Evolutionary conservation across 768 basidiomycete genomes (phyloP).

Genomic region (Psilocybe subaeruginosa): DNA sequence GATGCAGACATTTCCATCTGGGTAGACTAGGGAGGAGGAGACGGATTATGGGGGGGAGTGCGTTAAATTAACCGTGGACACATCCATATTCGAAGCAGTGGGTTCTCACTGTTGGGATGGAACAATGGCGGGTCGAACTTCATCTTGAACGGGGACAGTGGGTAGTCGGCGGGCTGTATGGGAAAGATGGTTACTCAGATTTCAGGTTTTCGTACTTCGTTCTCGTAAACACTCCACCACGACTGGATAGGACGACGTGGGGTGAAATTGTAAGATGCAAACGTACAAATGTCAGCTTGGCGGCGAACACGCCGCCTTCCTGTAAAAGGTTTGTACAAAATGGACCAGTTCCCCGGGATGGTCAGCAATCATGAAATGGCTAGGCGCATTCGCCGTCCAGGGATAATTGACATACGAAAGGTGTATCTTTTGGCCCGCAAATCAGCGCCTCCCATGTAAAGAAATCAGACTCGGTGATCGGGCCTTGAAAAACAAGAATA

Average conservation of each 20-base stretch:
- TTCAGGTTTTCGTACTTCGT: neutral
- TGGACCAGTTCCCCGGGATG: neutral
- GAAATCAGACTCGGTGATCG: constrained; percentile 90
- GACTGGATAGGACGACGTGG: neutral
- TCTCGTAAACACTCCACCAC: neutral
- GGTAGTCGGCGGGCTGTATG: constrained; percentile 86
- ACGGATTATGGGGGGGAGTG: neutral
- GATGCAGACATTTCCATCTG: constrained; percentile 97
- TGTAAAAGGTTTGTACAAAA: constrained; percentile 27
- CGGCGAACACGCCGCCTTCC: constrained; percentile 96
- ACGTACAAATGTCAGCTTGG: constrained; percentile 90
- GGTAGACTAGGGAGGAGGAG: constrained; percentile 67
- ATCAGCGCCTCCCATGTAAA: constrained; percentile 97
- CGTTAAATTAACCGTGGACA: neutral
- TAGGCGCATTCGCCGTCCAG: neutral
- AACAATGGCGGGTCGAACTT: constrained; percentile 96
- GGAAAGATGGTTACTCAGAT: neutral
- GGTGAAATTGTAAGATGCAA: constrained; percentile 29
- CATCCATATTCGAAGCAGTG: constrained; percentile 11
- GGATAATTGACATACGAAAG: constrained; percentile 68
- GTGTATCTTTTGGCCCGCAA: constrained; percentile 91
- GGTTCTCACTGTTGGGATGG: constrained; percentile 91
- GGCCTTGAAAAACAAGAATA: constrained; percentile 45
- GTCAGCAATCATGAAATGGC: neutral
- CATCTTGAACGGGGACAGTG: constrained; percentile 99